Evolutionary conservation across 2,329 filamentous ascomycete genomes (phyloP), one percentile per base, ranked within the genome.

Genomic region (Sclerotinia minor): DNA sequence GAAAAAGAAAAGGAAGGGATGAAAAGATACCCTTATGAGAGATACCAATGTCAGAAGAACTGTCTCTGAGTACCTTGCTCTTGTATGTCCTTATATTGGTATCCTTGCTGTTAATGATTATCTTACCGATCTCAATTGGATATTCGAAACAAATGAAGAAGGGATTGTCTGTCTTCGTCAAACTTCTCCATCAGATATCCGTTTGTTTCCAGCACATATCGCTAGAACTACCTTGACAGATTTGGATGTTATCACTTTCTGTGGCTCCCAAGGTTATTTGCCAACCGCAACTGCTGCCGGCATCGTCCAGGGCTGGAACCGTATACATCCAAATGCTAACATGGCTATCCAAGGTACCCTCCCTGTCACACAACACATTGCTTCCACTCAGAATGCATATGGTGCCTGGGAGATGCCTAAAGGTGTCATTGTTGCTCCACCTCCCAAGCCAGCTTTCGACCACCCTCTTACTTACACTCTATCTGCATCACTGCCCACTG

Each of bases 241-340:
- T 41, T 70, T 68, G 57, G 72, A 75, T 13, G 44, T 75, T 15
- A 68, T 74, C 17, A 57, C 67, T 11, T 71, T 73, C 50, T 74
- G 71, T 67, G 69, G 26, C 21, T 26, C 35, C 4, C 38, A 21
- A 65, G 50, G 63, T 26, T 70, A 52, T 50, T 57, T 65, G 38
- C 63, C 49, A 35, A 19, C 35, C 9, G 50, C 38, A 45, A 55
- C 26, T 4, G 63, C 63, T 44, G 26, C 32, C 11, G 47, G 63
- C 38, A 44, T 65, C 19, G 50, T 54, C 21, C 50, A 65, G 35
- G 63, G 50, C 24, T 65, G 38, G 50, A 44, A 32, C 26, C 32
- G 26, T 44, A 19, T 65, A n/a, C 50, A 65, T 45, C 63, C 50
- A 9, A 55, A 29, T 17, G 50, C 38, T 5, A 32, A n/a, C 5